Evolutionary conservation across 2,329 filamentous ascomycete genomes (phyloP).

Genomic region (Coniella vitis): DNA sequence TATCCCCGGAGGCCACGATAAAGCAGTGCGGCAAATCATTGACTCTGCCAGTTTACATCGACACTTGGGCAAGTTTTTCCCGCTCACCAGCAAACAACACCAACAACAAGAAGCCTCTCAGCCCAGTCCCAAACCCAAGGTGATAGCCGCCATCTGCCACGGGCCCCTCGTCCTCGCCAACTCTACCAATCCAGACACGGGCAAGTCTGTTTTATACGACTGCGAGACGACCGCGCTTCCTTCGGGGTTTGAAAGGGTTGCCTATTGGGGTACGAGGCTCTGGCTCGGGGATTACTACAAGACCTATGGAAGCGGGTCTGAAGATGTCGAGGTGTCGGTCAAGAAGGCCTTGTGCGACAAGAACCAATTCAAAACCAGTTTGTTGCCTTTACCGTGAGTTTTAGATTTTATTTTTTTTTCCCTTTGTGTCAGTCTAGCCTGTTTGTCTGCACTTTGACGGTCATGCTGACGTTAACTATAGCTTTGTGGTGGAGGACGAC

Average conservation of each 20-base stretch:
- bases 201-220: constrained; percentile 39
- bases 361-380: constrained; percentile 37
- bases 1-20: constrained; percentile 47
- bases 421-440: constrained; percentile 10
- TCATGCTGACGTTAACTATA: constrained; percentile 17
- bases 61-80: constrained; percentile 40
- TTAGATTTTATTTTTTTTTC: too few species aligned
- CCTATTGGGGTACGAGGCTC: constrained; percentile 40
- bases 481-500: constrained; percentile 42
- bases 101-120: neutral
- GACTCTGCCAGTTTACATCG: constrained; percentile 38
- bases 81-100: constrained; percentile 33
- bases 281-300: constrained; percentile 51
- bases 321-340: constrained; percentile 33
- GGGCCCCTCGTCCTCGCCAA: constrained; percentile 44
- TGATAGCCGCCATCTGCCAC: constrained; percentile 44
- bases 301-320: constrained; percentile 45
- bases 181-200: constrained; percentile 29
- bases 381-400: constrained; percentile 34
- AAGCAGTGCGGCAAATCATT: constrained; percentile 43
- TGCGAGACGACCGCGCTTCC: constrained; percentile 43
- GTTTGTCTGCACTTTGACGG: constrained; percentile 6
- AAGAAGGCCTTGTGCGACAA: constrained; percentile 30
- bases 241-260: constrained; percentile 39
- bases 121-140: constrained; percentile 30